Percentiles rank a stretch among this genome's conserved stretches.
Conservation (phyloP, 805 yeast genomes). For the Kuraishia molischiana region DNA sequence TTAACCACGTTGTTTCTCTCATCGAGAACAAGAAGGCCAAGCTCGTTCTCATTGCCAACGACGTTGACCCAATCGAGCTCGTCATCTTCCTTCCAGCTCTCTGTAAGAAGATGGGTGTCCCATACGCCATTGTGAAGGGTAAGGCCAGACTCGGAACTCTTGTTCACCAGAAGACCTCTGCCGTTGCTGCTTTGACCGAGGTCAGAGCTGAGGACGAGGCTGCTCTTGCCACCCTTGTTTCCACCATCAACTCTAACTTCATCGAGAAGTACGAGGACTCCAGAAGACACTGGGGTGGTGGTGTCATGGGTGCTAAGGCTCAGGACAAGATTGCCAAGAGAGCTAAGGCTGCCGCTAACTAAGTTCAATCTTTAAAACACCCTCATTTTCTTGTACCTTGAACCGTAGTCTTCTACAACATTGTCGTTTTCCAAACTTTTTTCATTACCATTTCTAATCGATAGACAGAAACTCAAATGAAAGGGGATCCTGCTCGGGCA, state of each 20-base stretch:
- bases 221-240: slow-evolving; percentile 84
- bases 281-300: slow-evolving; percentile 99
- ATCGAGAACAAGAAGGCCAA: slow-evolving; percentile 98
- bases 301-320: slow-evolving; percentile 93
- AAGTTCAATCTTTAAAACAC: too few species aligned
- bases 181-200: slow-evolving; percentile 96
- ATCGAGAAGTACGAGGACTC: slow-evolving; percentile 87
- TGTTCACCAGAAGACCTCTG: slow-evolving; percentile 95
- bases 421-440: not conserved
- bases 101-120: slow-evolving; percentile 99
- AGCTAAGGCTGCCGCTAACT: slow-evolving; percentile 32
- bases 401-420: too few species aligned
- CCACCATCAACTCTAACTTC: slow-evolving; percentile 92
- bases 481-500: too few species aligned
- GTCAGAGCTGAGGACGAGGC: slow-evolving; percentile 92
- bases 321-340: slow-evolving; percentile 74
- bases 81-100: slow-evolving; percentile 97
- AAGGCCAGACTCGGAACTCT: slow-evolving; percentile 97
- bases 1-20: slow-evolving; percentile 96
- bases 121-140: slow-evolving; percentile 97
- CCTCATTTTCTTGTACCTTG: too few species aligned
- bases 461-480: not conserved
- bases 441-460: not conserved
- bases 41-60: slow-evolving; percentile 95
- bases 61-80: slow-evolving; percentile 97